A percentile compares a stretch with the other conserved stretches of the same genome.
phyloP scores from a whole-genome alignment of 2,329 filamentous ascomycete species.

The Penicillium sp. region DNA sequence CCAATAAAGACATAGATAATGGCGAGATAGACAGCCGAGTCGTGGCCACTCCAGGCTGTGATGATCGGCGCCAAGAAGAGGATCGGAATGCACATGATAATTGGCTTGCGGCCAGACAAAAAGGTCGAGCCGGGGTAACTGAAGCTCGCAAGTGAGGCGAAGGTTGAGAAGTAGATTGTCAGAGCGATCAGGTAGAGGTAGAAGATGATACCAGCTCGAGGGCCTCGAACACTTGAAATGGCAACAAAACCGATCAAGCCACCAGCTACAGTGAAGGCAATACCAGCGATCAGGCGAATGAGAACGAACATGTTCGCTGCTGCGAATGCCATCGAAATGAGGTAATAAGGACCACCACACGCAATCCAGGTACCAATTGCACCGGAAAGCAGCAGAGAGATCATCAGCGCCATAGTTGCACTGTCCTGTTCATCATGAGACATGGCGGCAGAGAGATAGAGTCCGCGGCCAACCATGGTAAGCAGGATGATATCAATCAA shows the following conservation, averaged over 20 bases:
- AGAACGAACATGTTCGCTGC: conserved; percentile 57
- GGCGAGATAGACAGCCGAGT: conserved; percentile 57
- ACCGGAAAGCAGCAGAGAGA: conserved; percentile 59
- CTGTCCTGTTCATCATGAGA: conserved; percentile 48
- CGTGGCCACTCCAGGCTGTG: conserved; percentile 54
- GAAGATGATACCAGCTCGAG: conserved; percentile 56
- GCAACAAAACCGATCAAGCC: conserved; percentile 55
- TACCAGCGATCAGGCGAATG: conserved; percentile 53
- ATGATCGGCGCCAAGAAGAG: conserved; percentile 59
- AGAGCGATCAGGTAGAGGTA: conserved; percentile 60
- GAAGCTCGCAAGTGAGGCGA: conserved; percentile 56
- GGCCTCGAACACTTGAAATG: conserved; percentile 49
- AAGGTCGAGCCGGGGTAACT: conserved; percentile 57
- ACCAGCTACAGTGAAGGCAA: conserved; percentile 53
- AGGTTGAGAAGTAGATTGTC: conserved; percentile 59
- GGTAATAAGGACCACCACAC: conserved; percentile 63
- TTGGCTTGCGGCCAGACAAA: conserved; percentile 57
- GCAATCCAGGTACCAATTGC: conserved; percentile 65
- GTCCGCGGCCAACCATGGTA: conserved; percentile 58
- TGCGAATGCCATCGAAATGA: conserved; percentile 57
- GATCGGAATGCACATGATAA: conserved; percentile 57
- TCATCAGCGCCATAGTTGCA: conserved; percentile 60
- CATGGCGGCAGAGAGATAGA: conserved; percentile 63
- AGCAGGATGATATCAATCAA: conserved; percentile 61
- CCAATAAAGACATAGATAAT: conserved; percentile 56